Evolutionary conservation across 345 rosid genomes (phyloP), one percentile per base, ranked within the genome.

Genomic region (Populus euphratica): DNA sequence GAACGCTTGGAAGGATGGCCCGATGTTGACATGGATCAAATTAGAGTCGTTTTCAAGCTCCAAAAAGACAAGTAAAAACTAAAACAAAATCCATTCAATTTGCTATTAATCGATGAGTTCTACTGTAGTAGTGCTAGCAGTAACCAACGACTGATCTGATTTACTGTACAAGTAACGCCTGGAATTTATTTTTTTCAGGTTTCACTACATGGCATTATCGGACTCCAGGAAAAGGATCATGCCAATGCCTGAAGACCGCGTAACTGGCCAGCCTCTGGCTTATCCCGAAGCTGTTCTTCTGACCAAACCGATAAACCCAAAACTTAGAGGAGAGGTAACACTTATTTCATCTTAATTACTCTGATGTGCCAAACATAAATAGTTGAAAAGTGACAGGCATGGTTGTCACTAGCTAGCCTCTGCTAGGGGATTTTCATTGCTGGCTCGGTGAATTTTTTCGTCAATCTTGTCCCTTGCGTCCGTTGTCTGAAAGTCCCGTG

Each of bases 1-100:
- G 94, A 96, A 79, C 88, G 97, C 20, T 75, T 79, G 66, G 82
- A 82, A 75, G 96, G 92, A 56, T 96, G 92, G 93, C 99, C 97
- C 5, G 92, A 89, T 54, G 92, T 91, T 29, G 90, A 91, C 74
- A 91, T 96, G 92, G 92, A 89, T 81, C 99, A 96, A 81, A 89
- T 88, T 27, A 89, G 99, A 76, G 84, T 91, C 16, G 99, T 87
- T 71, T 92, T 91, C 87, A 96, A 88, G 87, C 98, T 92, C 68
- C 84, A 85, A 56, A 68, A 80, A 18, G 68, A 88, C 36, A 89
- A 78, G 97, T 93, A 88, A 65, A 7, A 69, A 25, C n/a, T 11
- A 14, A 52, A 73, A 33, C 14, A 17, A 52, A 36, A 2, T 36
- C 29, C 9, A 21, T 14, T 38, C 41, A 36, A 36, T 20, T 68